Evolutionary conservation across 345 rosid genomes (phyloP), one percentile per base, ranked within the genome.

Genomic region (sweet orange (Citrus sinensis)): DNA sequence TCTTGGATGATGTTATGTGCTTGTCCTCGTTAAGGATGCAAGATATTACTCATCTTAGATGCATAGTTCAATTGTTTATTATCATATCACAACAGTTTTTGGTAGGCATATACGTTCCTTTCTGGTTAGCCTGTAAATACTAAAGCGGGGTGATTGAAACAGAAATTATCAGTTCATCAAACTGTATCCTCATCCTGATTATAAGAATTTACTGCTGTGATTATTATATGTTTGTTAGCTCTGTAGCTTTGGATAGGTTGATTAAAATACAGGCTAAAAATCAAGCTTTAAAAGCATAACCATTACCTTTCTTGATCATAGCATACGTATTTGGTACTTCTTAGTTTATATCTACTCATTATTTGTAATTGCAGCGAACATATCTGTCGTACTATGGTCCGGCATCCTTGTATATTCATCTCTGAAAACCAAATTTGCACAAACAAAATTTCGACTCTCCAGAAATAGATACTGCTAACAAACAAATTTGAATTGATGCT

Each of bases 361-460:
- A 46, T 46, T 46, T 11, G 51, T 46, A 46, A 46, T 46, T 13
- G 51, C 51, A 46, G 51, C 30, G 39, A 54, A 39, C 35, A 14
- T 27, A 27, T 40, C 67, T 25, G 39, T 62, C 17, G 32, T 34
- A 39, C 25, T 72, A 34, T 42, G 78, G 30, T 74, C 61, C 59
- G 72, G 67, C 69, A 61, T 67, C 54, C 56, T 37, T 76, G 60
- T 66, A 9, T 55, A 6, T 25, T 39, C 20, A 51, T 29, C 78
- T 71, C 60, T 37, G 58, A 51, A 56, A 70, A 24, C 64, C 70
- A 49, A 66, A 74, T 69, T 70, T 54, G 71, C 60, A 62, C 68
- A 25, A 60, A 72, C 81, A 76, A 73, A 71, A 66, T 85, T 80
- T 42, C 51, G 34, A 74, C 61, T 70, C 51, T 75, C 78, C 11